Evolutionary conservation across 768 basidiomycete genomes (phyloP), one percentile per base, ranked within the genome.

Genomic region (Trametopsis cervina): DNA sequence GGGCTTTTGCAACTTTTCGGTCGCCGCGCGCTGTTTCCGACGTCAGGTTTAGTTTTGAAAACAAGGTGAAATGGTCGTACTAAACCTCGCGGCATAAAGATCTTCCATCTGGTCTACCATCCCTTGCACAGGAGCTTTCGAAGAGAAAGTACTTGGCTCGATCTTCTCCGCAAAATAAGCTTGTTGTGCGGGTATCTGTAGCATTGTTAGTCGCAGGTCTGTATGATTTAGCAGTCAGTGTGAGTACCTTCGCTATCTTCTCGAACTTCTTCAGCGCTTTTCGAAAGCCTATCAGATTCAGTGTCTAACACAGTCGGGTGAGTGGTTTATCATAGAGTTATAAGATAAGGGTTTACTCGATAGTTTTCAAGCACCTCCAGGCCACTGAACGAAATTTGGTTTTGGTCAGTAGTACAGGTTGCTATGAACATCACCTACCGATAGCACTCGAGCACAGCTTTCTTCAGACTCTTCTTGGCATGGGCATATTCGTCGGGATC

Each of bases 261-360:
- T 85, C 86, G 53, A 89, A 92, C 62, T 91, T 92, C 66, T 86
- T 91, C 48, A 92, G 61, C 0, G 82, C 83, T 61, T 92, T 92
- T 22, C 87, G 74, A 62, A 96, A 92, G 1, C 95, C 96, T 1
- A 89, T 88, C 9, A 92, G 64, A 63, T 99, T 98, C 35, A 97
- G 66, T 39, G 86, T 80, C 84, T 90, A 50, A n/a, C 18, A 20
- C n/a, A 12, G 40, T 53, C 42, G 53, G 47, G 25, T 21, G 2
- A 21, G 22, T 13, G 11, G 4, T 6, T 2, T 61, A 25, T 24
- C 29, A 42, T 4, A 60, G 78, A 13, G n/a, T n/a, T n/a, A n/a
- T n/a, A n/a, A n/a, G n/a, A n/a, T n/a, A n/a, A n/a, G n/a, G n/a
- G n/a, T n/a, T n/a, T 60, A 91, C 91, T 25, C 91, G 76, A 64